Evolutionary conservation across 768 basidiomycete genomes (phyloP).

Genomic region (Clavaria fumosa): DNA sequence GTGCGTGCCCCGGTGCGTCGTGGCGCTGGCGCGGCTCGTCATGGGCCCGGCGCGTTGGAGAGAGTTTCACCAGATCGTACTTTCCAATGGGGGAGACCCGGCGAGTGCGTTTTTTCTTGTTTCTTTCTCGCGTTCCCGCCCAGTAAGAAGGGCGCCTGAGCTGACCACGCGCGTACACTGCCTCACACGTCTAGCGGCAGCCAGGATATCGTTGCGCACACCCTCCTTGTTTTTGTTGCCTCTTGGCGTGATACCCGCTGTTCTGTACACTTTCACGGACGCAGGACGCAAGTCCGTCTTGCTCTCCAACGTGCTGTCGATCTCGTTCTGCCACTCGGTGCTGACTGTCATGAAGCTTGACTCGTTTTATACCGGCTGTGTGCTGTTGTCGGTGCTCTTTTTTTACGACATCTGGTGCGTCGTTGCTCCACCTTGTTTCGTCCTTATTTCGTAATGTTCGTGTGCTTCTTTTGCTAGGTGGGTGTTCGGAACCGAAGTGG

Average conservation of each 20-base stretch:
- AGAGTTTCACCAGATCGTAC: constrained; percentile 30
- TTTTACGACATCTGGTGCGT: constrained; percentile 89
- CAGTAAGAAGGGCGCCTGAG: too few species aligned
- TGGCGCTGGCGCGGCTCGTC: constrained; percentile 32
- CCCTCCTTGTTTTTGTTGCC: constrained; percentile 43
- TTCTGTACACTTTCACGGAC: constrained; percentile 38
- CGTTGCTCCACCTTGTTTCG: too few species aligned
- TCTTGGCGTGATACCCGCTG: constrained; percentile 46
- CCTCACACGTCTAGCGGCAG: constrained; percentile 21
- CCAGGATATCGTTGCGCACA: constrained; percentile 35
- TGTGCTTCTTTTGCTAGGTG: too few species aligned
- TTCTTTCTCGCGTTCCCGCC: too few species aligned
- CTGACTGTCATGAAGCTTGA: constrained; percentile 72
- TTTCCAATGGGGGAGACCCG: constrained; percentile 31
- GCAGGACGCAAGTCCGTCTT: constrained; percentile 42
- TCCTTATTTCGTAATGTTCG: too few species aligned
- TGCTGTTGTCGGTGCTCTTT: constrained; percentile 74
- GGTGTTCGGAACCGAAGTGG: constrained; percentile 83
- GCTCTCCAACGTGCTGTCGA: constrained; percentile 57
- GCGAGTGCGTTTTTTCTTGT: constrained; percentile 22
- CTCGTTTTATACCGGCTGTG: constrained; percentile 74
- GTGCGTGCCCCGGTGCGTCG: constrained; percentile 31
- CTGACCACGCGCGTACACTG: too few species aligned
- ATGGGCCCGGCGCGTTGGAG: constrained; percentile 44
- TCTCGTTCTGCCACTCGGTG: constrained; percentile 74